These are phyloP conservation scores for Ustilago bromivora DNA, from an alignment of 1,284 basidiomycete genomes.

Conservation along the genomic window DNA sequence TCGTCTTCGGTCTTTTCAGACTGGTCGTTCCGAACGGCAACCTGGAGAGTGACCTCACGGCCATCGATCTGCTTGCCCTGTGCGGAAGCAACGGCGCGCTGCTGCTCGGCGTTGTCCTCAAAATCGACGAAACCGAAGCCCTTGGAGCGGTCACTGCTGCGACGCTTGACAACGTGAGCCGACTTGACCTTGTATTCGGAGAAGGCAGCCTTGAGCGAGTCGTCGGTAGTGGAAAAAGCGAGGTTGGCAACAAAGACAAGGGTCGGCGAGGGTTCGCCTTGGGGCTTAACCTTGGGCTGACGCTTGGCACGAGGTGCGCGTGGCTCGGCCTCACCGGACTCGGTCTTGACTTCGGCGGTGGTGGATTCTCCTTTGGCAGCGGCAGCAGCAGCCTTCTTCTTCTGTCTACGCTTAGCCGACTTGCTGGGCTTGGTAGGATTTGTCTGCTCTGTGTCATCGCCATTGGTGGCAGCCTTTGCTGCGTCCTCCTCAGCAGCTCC, in stretches of 20 bases:
- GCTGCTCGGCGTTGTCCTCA: slow-evolving; percentile 54
- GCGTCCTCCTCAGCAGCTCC: slow-evolving; percentile 51
- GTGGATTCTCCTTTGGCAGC: slow-evolving; percentile 36
- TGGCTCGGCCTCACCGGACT: slow-evolving; percentile 30
- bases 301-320: slow-evolving; percentile 47
- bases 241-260: slow-evolving; percentile 66
- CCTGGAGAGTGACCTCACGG: slow-evolving; percentile 53
- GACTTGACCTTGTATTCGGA: slow-evolving; percentile 54
- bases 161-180: slow-evolving; percentile 61
- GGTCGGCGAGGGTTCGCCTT: slow-evolving; percentile 62
- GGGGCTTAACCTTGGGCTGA: slow-evolving; percentile 47
- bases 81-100: slow-evolving; percentile 52
- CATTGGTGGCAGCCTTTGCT: slow-evolving; percentile 34
- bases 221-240: slow-evolving; percentile 59
- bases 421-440: slow-evolving; percentile 48
- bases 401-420: slow-evolving; percentile 51
- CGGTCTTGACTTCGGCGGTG: slow-evolving; percentile 21
- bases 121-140: slow-evolving; percentile 66
- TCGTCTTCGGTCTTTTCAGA: slow-evolving; percentile 12
- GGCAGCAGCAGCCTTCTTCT: slow-evolving; percentile 52
- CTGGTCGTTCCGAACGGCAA: slow-evolving; percentile 53
- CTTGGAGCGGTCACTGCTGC: slow-evolving; percentile 53
- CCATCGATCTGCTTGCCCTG: slow-evolving; percentile 58
- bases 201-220: slow-evolving; percentile 59
- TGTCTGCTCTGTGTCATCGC: slow-evolving; percentile 21